Conservation (phyloP, 495 filamentous ascomycete species). For the Talaromyces wortmannii region DNA sequence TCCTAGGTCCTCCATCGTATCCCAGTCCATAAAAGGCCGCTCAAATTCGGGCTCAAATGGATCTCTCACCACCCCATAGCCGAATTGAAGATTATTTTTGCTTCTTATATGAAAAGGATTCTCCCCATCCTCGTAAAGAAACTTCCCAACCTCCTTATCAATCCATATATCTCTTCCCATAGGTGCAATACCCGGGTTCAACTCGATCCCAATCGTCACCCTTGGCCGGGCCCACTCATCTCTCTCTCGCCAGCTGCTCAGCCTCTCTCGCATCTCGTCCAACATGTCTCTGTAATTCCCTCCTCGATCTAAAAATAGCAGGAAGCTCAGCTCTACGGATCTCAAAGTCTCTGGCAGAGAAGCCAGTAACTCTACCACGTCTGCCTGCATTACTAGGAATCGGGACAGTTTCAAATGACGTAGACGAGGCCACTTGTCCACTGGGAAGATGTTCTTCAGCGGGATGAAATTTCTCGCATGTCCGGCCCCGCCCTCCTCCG, state of each 20-base stretch:
- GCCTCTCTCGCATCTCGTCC: constrained; percentile 5
- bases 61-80: not conserved
- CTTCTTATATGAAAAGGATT: constrained; percentile 3
- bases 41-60: not conserved
- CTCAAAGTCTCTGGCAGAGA: constrained; percentile 8
- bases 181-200: not conserved
- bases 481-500: not conserved
- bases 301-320: constrained; percentile 9
- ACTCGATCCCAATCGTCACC: not conserved
- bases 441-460: constrained; percentile 12
- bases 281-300: constrained; percentile 6
- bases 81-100: no score
- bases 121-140: constrained; percentile 4
- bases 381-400: constrained; percentile 11
- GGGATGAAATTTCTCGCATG: constrained; percentile 4
- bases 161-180: constrained; percentile 5
- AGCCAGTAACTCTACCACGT: constrained; percentile 10
- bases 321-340: constrained; percentile 10
- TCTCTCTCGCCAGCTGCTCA: constrained; percentile 5
- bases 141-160: constrained; percentile 1
- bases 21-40: not conserved
- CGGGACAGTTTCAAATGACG: constrained; percentile 18
- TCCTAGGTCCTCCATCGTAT: not conserved
- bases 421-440: constrained; percentile 13
- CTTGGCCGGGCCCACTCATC: constrained; percentile 2